Evolutionary conservation across 2,329 filamentous ascomycete species (phyloP).

Genomic region (Canariomyces notabilis): DNA sequence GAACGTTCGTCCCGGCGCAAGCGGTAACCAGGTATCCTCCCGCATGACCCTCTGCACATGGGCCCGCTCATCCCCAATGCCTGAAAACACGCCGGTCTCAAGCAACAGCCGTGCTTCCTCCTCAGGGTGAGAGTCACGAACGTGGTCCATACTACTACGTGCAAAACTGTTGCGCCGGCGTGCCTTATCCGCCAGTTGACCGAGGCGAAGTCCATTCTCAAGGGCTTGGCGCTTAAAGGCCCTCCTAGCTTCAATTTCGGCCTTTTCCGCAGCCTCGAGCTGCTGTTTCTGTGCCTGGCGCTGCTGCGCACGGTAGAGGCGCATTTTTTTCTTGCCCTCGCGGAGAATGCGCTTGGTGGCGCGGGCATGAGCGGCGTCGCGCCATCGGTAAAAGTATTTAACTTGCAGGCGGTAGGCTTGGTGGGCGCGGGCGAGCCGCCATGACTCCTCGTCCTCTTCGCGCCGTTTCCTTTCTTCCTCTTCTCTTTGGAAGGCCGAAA

Average conservation of each 20-base stretch:
- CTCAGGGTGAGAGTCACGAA: slow-evolving; percentile 27
- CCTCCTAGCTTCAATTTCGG: slow-evolving; percentile 26
- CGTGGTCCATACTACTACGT: slow-evolving; percentile 17
- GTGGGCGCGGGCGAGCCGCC: slow-evolving; percentile 44
- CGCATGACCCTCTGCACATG: slow-evolving; percentile 34
- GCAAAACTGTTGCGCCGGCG: slow-evolving; percentile 12
- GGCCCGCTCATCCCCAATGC: slow-evolving; percentile 36
- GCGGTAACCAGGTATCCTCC: slow-evolving; percentile 18
- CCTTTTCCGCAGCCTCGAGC: slow-evolving; percentile 28
- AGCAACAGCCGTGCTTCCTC: slow-evolving; percentile 31
- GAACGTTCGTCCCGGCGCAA: slow-evolving; percentile 4
- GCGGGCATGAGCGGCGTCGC: slow-evolving; percentile 42
- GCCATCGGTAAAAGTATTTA: slow-evolving; percentile 56
- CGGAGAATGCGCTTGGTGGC: slow-evolving; percentile 47
- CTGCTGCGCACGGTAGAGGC: slow-evolving; percentile 39
- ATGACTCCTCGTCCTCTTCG: slow-evolving; percentile 46
- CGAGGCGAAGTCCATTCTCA: slow-evolving; percentile 30
- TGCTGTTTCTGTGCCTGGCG: slow-evolving; percentile 16
- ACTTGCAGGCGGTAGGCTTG: slow-evolving; percentile 45
- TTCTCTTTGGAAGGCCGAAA: slow-evolving; percentile 36
- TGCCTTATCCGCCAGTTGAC: slow-evolving; percentile 17
- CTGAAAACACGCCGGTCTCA: slow-evolving; percentile 39
- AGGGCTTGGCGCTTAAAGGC: slow-evolving; percentile 29
- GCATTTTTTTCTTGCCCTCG: slow-evolving; percentile 47
- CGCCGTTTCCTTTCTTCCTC: slow-evolving; percentile 38